phyloP scores from a whole-genome alignment of 73 alveolate species.

The Tetrahymena malaccensis region DNA sequence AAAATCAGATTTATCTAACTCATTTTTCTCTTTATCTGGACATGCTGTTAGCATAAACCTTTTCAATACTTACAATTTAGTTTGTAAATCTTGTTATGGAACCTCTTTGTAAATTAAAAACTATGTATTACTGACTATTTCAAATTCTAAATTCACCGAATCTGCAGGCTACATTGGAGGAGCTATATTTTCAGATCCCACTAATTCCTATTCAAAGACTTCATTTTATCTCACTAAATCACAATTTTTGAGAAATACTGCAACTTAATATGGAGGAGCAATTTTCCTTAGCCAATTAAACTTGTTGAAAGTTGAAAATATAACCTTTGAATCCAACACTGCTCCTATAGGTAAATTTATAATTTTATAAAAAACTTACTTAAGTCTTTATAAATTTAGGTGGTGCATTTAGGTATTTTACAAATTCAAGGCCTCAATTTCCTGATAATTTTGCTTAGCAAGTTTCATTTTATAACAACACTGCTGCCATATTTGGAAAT shows the following conservation, averaged over 20 bases:
- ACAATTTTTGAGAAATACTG: background rate
- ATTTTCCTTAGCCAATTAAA: background rate
- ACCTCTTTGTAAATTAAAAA: background rate
- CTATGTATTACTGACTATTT: background rate
- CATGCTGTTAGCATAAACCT: background rate
- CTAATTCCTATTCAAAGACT: background rate
- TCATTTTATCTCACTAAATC: background rate
- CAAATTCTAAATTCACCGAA: background rate
- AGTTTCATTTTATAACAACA: background rate
- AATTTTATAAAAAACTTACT: background rate
- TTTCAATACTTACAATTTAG: background rate
- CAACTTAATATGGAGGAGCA: background rate
- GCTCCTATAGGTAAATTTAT: background rate
- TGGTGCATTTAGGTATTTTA: background rate
- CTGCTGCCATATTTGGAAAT: background rate
- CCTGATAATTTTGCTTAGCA: background rate
- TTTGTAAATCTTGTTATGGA: background rate
- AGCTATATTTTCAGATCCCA: background rate
- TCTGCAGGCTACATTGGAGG: background rate
- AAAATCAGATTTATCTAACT: background rate
- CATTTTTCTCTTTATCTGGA: background rate
- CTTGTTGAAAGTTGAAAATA: background rate
- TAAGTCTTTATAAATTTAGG: background rate
- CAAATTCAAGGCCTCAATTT: background rate
- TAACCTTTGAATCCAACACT: background rate